Evolutionary conservation across 2,329 filamentous ascomycete species (phyloP).

Genomic region (Hypoxylon sp.): DNA sequence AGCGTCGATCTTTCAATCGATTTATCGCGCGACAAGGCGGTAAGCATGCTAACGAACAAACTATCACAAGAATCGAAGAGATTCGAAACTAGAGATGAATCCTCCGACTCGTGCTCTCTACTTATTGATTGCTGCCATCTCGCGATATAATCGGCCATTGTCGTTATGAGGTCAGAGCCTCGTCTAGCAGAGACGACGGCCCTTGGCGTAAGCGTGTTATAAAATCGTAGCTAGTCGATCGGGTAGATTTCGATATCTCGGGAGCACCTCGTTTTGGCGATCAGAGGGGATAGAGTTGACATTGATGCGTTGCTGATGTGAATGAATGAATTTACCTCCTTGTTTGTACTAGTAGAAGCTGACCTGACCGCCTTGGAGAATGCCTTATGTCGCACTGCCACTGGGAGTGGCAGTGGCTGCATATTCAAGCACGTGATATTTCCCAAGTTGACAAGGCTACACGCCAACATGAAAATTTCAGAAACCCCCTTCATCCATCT

Average conservation of each 20-base stretch:
- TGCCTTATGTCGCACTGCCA: slow-evolving; percentile 1
- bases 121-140: slow-evolving; percentile 1
- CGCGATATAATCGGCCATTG: not conserved
- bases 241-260: not conserved
- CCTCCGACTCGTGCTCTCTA: not conserved
- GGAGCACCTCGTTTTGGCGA: not conserved
- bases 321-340: not conserved
- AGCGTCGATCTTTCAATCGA: not conserved
- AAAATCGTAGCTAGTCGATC: not conserved
- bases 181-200: not conserved
- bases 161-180: not conserved
- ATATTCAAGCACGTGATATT: slow-evolving; percentile 1
- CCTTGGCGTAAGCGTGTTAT: not conserved
- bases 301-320: not conserved
- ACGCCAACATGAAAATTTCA: not conserved
- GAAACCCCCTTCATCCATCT: not conserved
- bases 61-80: not conserved
- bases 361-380: slow-evolving; percentile 1
- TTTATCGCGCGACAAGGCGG: not conserved
- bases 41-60: not conserved
- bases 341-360: too few relatives aligned
- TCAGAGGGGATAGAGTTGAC: not conserved
- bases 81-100: not conserved
- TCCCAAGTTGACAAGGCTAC: not conserved
- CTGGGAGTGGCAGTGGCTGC: not conserved